Evolutionary conservation across 345 rosid genomes (phyloP).

Genomic region (Cochlearia excelsa): DNA sequence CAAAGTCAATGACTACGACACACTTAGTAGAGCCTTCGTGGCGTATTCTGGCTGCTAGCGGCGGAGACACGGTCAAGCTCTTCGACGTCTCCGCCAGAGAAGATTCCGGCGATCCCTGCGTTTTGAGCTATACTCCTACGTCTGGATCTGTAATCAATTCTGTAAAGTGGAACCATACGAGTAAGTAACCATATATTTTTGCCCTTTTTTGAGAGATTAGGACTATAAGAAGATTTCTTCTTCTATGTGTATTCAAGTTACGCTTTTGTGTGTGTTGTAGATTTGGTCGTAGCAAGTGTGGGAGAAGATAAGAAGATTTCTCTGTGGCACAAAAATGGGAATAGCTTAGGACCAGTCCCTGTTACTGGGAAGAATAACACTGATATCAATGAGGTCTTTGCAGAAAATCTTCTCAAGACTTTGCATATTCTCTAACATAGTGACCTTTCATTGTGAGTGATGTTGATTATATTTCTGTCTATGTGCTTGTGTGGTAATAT

Average conservation of each 20-base stretch:
- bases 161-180: constrained; percentile 94
- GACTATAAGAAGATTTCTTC: not conserved
- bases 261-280: constrained; percentile 40
- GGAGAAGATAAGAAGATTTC: constrained; percentile 98
- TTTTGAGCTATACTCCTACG: constrained; percentile 71
- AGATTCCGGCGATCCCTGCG: constrained; percentile 77
- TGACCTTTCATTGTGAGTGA: not conserved
- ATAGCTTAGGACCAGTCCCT: constrained; percentile 72
- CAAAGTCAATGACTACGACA: no score
- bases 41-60: constrained; percentile 70
- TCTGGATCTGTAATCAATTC: constrained; percentile 70
- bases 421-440: not conserved
- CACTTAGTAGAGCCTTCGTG: constrained; percentile 58
- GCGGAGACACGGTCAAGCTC: constrained; percentile 89
- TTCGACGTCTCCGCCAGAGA: constrained; percentile 53
- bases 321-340: constrained; percentile 78
- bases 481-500: constrained; percentile 3
- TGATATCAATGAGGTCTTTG: constrained; percentile 63
- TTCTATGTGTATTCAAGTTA: not conserved
- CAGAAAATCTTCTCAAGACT: not conserved
- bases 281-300: constrained; percentile 92
- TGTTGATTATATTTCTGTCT: not conserved
- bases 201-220: not conserved
- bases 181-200: constrained; percentile 38
- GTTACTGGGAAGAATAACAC: constrained; percentile 66